Conservation (phyloP, 768 basidiomycete species). For the Boletus barrowsii region DNA sequence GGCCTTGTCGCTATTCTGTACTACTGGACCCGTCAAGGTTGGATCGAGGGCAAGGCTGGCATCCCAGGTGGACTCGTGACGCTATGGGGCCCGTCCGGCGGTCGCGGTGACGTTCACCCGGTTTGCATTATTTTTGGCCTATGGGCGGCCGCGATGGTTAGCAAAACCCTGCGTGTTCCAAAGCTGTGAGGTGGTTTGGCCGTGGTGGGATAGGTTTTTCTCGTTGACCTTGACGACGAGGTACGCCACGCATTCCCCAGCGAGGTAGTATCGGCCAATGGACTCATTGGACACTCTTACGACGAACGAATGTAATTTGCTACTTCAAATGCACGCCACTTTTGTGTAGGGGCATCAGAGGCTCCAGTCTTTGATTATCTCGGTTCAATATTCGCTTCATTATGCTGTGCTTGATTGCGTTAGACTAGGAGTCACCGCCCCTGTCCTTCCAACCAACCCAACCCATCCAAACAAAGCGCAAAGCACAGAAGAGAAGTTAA, state of each 20-base stretch:
- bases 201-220: not conserved
- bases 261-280: too few relatives aligned
- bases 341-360: not conserved
- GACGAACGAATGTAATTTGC: slow-evolving; percentile 15
- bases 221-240: not conserved
- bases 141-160: slow-evolving; percentile 97
- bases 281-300: slow-evolving; percentile 10
- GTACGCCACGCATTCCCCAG: slow-evolving; percentile 1
- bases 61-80: slow-evolving; percentile 73
- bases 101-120: slow-evolving; percentile 81
- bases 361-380: too few relatives aligned
- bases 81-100: slow-evolving; percentile 68
- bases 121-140: slow-evolving; percentile 71
- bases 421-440: too few relatives aligned
- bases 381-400: too few relatives aligned
- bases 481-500: not conserved
- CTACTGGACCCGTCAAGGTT: slow-evolving; percentile 80
- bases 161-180: slow-evolving; percentile 89
- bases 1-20: slow-evolving; percentile 74
- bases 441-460: not conserved
- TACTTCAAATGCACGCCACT: not conserved
- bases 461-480: not conserved
- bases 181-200: slow-evolving; percentile 49
- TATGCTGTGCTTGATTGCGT: too few relatives aligned
- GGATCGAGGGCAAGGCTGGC: slow-evolving; percentile 76